phyloP scores from a whole-genome alignment of 169 alveolate genomes.

The Toxoplasma gondii region DNA sequence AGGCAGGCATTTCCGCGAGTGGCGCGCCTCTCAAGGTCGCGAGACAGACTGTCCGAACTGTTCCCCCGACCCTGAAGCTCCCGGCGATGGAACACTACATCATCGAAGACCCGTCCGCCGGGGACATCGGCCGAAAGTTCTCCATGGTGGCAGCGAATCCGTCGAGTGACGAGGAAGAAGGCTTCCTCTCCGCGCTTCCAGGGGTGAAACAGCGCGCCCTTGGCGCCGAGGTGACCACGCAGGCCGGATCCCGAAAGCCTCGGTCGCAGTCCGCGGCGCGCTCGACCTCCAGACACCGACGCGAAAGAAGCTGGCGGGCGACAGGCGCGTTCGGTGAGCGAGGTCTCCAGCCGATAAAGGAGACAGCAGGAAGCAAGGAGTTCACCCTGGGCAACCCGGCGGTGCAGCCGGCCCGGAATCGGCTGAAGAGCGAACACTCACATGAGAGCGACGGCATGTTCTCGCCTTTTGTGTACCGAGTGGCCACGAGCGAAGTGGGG shows the following conservation, averaged over 20 bases:
- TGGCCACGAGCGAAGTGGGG: not conserved
- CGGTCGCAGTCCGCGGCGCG: too few relatives aligned
- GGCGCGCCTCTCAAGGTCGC: not conserved
- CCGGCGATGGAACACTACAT: constrained; percentile 64
- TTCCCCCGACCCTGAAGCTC: constrained; percentile 48
- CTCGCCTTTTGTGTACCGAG: not conserved
- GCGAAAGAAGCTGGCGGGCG: too few relatives aligned
- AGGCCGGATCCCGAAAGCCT: too few relatives aligned
- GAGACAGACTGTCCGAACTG: constrained; percentile 14
- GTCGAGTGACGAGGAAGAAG: constrained; percentile 26
- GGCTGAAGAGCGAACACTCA: too few relatives aligned
- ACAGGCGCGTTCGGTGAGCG: too few relatives aligned
- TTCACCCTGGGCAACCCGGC: not conserved
- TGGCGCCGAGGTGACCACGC: too few relatives aligned
- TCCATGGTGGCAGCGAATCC: constrained; percentile 57
- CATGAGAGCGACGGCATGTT: too few relatives aligned
- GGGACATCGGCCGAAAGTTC: constrained; percentile 50
- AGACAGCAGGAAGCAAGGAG: not conserved
- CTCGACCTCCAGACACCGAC: too few relatives aligned
- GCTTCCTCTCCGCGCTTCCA: not conserved
- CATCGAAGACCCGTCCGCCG: constrained; percentile 46
- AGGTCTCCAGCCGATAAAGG: too few relatives aligned
- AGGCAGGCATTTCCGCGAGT: not conserved
- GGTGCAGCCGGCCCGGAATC: not conserved
- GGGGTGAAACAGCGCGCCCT: not conserved